These are phyloP conservation scores for Backusella parvicylindrica DNA, from an alignment of 192 early-diverging fungal species.

Conservation along the genomic window DNA sequence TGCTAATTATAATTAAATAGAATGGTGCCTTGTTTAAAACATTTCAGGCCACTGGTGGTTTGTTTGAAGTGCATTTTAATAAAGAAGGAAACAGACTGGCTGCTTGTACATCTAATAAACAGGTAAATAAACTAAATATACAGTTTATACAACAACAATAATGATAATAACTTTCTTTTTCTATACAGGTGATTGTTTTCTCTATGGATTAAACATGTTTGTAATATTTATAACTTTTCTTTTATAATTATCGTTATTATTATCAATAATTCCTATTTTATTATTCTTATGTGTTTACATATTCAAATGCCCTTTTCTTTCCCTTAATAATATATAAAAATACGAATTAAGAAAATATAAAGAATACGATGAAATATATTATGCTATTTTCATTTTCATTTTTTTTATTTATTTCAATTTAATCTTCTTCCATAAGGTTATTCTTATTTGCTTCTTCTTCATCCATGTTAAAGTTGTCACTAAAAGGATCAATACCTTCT, in stretches of 20 bases:
- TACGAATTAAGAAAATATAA: not conserved
- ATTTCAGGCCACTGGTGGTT: conserved; percentile 50
- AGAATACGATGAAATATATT: not conserved
- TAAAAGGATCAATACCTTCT: not conserved
- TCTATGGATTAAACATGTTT: not conserved
- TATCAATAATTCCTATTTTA: not conserved
- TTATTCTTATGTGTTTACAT: not conserved
- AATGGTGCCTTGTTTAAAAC: conserved; percentile 48
- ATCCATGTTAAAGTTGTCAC: not conserved
- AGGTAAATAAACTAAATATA: conserved; percentile 15
- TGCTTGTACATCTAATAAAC: conserved; percentile 53
- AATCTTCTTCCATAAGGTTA: not conserved
- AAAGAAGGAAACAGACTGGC: conserved; percentile 53
- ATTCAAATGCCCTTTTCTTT: not conserved
- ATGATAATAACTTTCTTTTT: not conserved
- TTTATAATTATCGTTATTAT: not conserved
- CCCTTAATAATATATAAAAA: not conserved
- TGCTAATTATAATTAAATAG: conserved; percentile 10
- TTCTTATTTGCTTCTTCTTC: not conserved
- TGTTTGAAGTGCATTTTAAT: conserved; percentile 60
- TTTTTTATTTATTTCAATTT: too few species aligned
- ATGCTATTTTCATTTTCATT: too few species aligned
- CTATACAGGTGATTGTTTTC: not conserved
- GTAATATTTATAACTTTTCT: not conserved
- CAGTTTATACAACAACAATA: not conserved